Base-by-base conservation (phyloP, 805 yeast species). In the Lipomyces sp. region DNA sequence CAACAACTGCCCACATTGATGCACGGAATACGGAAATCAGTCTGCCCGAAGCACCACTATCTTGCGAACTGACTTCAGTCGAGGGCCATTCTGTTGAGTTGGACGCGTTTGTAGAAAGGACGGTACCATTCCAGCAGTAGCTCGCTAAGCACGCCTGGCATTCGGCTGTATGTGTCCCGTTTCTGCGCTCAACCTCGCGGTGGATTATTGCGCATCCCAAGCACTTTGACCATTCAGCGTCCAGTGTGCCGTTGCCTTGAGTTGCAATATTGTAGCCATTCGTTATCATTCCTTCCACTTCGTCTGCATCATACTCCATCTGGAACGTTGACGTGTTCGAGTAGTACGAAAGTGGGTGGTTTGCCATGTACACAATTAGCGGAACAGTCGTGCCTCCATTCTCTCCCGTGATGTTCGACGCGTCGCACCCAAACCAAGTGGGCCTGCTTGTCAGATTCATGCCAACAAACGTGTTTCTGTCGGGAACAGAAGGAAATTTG, bases 191-290 rank as follows among this genome's bases (percentile, higher is more conserved):
- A 68, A 84, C 83, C 41, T 83, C 79, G 65, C 96, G 81, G 66
- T 87, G 83, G 49, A 89, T 72, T 44, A 86, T 78, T 3, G 96
- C 96, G 75, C 96, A 89, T 3, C 86, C 86, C 40, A 88, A 74
- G 72, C 96, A 89, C 3, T 81, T 75, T 34, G 78, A 73, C 83
- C 87, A 88, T 41, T 84, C 80, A 22, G 35, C 48, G 63, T 85
- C 95, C 22, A 82, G 65, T 7, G 95, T 84, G 33, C 80, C 71
- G 65, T 88, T 88, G 55, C 74, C 73, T 64, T 85, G 78, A 1
- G 91, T 74, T 16, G 86, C 77, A 11, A 81, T 76, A 61, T 85
- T 89, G 65, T 81, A 86, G 18, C 95, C 95, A 65, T 88, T 88
- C 62, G 74, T 68, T 53, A 88, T 80, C 73, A 86, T 76, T 0